These are phyloP conservation scores for Dentipellis sp. DNA, from an alignment of 768 basidiomycete species.

Conservation along the genomic window DNA sequence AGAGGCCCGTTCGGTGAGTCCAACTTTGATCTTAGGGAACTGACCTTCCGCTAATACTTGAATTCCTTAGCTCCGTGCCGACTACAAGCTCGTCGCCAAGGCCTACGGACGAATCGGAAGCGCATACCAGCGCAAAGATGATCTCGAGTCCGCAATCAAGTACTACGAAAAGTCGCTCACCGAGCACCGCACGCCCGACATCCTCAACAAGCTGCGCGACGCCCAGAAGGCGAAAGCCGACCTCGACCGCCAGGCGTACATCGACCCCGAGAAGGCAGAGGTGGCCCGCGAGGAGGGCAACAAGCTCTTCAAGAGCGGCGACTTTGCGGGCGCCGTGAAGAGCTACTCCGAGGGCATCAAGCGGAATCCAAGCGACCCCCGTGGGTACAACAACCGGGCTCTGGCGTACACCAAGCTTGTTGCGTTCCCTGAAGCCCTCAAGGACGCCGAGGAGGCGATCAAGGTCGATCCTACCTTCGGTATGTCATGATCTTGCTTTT, in stretches of 20 bases:
- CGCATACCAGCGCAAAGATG: slow-evolving; percentile 74
- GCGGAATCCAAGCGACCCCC: slow-evolving; percentile 81
- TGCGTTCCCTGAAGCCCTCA: slow-evolving; percentile 91
- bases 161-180: slow-evolving; percentile 90
- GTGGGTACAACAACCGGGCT: slow-evolving; percentile 98
- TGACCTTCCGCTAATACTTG: not conserved
- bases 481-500: slow-evolving; percentile 25
- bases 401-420: slow-evolving; percentile 93
- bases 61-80: slow-evolving; percentile 58
- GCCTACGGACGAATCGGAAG: slow-evolving; percentile 86
- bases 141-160: slow-evolving; percentile 73
- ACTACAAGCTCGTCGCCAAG: slow-evolving; percentile 94
- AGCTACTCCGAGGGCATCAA: slow-evolving; percentile 95
- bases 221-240: slow-evolving; percentile 74
- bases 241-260: slow-evolving; percentile 71
- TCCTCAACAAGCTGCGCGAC: slow-evolving; percentile 84
- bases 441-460: slow-evolving; percentile 92
- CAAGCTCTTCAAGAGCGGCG: slow-evolving; percentile 79
- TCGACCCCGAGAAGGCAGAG: slow-evolving; percentile 78
- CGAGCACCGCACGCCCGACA: slow-evolving; percentile 92
- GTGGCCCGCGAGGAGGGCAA: slow-evolving; percentile 90
- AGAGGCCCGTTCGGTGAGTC: slow-evolving; percentile 70
- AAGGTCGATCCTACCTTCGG: slow-evolving; percentile 81
- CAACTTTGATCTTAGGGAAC: not conserved
- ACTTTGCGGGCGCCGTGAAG: slow-evolving; percentile 89